These are phyloP conservation scores for Aspergillus udagawae DNA, from an alignment of 2,329 filamentous ascomycete genomes.

Conservation along the genomic window DNA sequence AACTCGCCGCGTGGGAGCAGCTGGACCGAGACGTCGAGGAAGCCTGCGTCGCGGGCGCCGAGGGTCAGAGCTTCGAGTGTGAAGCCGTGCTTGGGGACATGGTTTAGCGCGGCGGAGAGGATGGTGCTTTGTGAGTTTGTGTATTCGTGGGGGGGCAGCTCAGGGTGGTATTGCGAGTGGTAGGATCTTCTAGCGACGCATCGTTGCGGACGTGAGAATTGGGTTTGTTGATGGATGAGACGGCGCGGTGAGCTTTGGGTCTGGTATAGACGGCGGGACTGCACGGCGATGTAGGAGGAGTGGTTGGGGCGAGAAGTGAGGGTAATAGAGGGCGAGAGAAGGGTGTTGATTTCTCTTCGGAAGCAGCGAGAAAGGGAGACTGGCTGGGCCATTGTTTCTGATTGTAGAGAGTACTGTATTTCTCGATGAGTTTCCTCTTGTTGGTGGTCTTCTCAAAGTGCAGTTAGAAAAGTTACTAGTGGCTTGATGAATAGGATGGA, in stretches of 20 bases:
- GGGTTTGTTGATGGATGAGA: constrained; percentile 2
- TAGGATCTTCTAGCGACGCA: constrained; percentile 41
- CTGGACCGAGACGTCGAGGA: constrained; percentile 79
- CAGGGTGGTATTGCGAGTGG: constrained; percentile 70
- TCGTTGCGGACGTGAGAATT: constrained; percentile 1
- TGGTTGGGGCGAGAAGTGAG: background rate
- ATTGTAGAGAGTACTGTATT: background rate
- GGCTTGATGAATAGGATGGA: background rate
- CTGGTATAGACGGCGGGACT: background rate
- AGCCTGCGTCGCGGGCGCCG: constrained; percentile 79
- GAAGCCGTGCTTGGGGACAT: constrained; percentile 82
- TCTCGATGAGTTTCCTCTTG: background rate
- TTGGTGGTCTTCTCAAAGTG: background rate
- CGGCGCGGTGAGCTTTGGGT: background rate
- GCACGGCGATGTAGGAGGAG: background rate
- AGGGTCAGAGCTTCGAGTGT: constrained; percentile 66
- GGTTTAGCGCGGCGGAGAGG: constrained; percentile 71
- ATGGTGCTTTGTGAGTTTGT: constrained; percentile 65
- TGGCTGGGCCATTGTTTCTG: background rate
- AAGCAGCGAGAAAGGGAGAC: background rate
- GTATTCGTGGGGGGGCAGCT: constrained; percentile 56
- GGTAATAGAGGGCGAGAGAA: background rate
- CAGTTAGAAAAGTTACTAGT: background rate
- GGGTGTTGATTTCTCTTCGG: background rate
- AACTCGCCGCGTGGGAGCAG: constrained; percentile 77